Base-by-base conservation (phyloP, 495 filamentous ascomycete genomes). In the Massariosphaeria phaeospora region DNA sequence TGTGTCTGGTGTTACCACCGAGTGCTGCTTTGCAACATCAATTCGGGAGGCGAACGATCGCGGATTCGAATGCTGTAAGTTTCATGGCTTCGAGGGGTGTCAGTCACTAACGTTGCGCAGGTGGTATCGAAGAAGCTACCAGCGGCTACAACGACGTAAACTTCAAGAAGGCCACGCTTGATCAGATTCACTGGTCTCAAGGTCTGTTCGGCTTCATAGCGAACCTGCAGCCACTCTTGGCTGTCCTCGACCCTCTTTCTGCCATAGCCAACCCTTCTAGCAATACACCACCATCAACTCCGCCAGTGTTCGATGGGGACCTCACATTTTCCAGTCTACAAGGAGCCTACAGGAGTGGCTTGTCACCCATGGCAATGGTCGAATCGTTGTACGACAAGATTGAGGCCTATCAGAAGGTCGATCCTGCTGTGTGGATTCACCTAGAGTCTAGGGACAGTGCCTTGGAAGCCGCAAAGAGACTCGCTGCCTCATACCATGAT, bases 351-450 rank as follows among this genome's bases (percentile, higher is more conserved):
- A 61, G 47, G 24, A 41, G 57, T 8, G 74, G 75, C 9, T 53
- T 75, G 8, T 76, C 74, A n/a, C 72, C 72, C 26, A 63, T 72
- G 15, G 70, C 66, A 0, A 64, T 78, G 39, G 59, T 70, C 29
- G 69, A 66, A 54, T 55, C 57, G 18, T 21, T 66, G 11, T 63
- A 63, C 57, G 50, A 54, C 36, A 63, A 57, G 20, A 66, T 66
- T 24, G 63, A 66, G 38, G 55, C 60, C 25, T 80, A 81, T 59
- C 25, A 74, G 7, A 60, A 62, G 13, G 48, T 73, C 23, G 72
- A 83, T 56, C 66, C 76, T 2, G 76, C 75, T 2, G 75, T 81
- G 0, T 83, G 78, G 78, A 81, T 79, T 12, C 68, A 75, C 34
- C 71, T 74, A 4, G 66, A 73, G 27, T 43, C 69, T 0, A 58